Percentiles rank a stretch among this genome's conserved stretches.
These are phyloP conservation scores for Inga leiocalycina DNA, from an alignment of 306 rosid genomes.

Conservation along the genomic window DNA sequence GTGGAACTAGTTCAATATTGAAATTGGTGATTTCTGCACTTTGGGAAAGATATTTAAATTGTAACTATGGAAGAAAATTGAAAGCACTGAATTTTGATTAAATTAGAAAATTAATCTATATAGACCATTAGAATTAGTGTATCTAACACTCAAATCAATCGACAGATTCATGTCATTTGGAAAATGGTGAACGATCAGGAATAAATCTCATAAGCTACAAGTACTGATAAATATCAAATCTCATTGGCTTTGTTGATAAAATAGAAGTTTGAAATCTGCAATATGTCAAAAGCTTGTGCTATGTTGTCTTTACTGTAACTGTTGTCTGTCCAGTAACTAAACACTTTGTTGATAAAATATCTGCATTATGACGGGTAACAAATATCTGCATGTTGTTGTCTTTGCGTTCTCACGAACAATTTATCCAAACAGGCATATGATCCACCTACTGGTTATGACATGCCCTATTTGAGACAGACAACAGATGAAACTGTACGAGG, in stretches of 20 bases:
- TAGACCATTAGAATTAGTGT: not conserved
- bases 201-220: not conserved
- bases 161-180: not conserved
- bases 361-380: not conserved
- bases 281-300: not conserved
- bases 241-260: not conserved
- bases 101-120: not conserved
- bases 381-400: not conserved
- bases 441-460: slow-evolving; percentile 77
- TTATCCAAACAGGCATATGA: slow-evolving; percentile 78
- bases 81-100: not conserved
- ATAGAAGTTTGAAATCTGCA: not conserved
- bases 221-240: not conserved
- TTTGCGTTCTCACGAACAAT: slow-evolving; percentile 32
- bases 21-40: not conserved
- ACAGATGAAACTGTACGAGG: slow-evolving; percentile 76
- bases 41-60: not conserved
- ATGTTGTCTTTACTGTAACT: not conserved
- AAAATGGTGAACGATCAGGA: not conserved
- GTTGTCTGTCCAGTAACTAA: not conserved
- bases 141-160: not conserved
- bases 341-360: not conserved
- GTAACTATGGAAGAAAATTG: not conserved
- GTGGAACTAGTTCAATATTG: not conserved
- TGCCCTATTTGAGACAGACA: slow-evolving; percentile 84